Base-by-base conservation (phyloP, 805 yeast genomes). In the Pichia californica region DNA sequence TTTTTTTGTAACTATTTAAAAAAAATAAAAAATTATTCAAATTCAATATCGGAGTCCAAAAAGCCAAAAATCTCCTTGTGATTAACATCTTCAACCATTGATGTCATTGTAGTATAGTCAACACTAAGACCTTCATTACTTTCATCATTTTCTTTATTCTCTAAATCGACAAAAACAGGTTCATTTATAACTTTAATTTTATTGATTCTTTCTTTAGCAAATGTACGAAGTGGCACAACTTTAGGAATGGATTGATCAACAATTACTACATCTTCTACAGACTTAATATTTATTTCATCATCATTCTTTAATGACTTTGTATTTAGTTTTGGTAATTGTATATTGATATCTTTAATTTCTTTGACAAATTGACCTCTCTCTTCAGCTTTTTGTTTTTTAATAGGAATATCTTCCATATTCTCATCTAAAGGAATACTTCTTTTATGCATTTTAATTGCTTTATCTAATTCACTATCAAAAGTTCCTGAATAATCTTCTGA, bases 31-130 rank as follows among this genome's bases (percentile, higher is more conserved):
- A 3, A 23, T 19, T 27, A 25, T n/a, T 31, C 50, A 31, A 55
- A 35, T 33, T 56, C 59, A 11, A 56, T 44, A 39, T 57, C 62
- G 3, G 61, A 56, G 4, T 53, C 62, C 16, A 56, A 36, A 41
- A 56, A 58, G 8, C 44, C 47, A 13, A 61, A 48, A 5, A 46
- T 23, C 15, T 36, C 40, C 16, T 46, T 38, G 11, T 35, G 29
- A 11, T 20, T 23, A 18, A 16, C 18, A 13, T 26, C 29, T 20
- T 40, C 43, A 5, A 20, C 23, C 7, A 33, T 11, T 10, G 44
- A 36, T 13, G 40, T 33, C 5, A 6, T 27, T 4, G 37, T 38
- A 8, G 15, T 33, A 15, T 41, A 31, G 8, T 15, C 15, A 13
- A 7, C 25, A 16, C 10, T 33, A 14, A 20, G 25, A n/a, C 34